Base-by-base conservation (phyloP, 371 early-diverging fungal genomes). In the Capillidium heterosporum region DNA sequence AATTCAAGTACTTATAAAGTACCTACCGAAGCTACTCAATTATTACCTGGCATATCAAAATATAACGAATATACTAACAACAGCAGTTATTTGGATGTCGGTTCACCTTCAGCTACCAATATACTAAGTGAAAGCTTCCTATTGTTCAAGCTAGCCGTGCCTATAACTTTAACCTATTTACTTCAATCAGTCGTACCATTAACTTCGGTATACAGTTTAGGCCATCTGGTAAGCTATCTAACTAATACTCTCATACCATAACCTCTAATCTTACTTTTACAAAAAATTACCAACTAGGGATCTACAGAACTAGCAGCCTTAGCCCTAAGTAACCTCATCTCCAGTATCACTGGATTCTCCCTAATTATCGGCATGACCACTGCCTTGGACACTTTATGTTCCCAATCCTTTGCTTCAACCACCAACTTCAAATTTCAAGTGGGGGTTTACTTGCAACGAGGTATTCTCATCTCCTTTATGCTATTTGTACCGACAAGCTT, bases 301-400 rank as follows among this genome's bases (percentile, higher is more conserved):
- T n/a, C n/a, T n/a, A n/a, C n/a, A n/a, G n/a, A n/a, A n/a, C 24
- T 61, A 31, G 59, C 62, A 28, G 59, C 58, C 1, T 23, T 57
- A 1, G 57, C 65, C 2, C 48, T 63, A 39, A 54, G 51, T 15
- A 53, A 56, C 15, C 59, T 62, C 61, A 82, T 82, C 61, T 81
- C 83, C 26, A 81, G 84, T 43, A 86, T 93, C 5, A 81, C 88
- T 17, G 89, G 89, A 24, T 84, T 78, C 73, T 84, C 82, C 11
- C 67, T 89, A 42, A 79, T 83, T 7, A 79, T 83, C 31, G 91
- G 88, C 40, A 71, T 81, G 50, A 76, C 84, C 4, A 78, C 87
- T 39, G 91, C 87, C 0, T 70, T 94, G 27, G 92, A 94, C 64
- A 89, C 91, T 5, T 70, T 94, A 43, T 89, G 90, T 60, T 80